Conservation (phyloP, 2,329 filamentous ascomycete species). For the Penicillium aurantiogriseum region DNA sequence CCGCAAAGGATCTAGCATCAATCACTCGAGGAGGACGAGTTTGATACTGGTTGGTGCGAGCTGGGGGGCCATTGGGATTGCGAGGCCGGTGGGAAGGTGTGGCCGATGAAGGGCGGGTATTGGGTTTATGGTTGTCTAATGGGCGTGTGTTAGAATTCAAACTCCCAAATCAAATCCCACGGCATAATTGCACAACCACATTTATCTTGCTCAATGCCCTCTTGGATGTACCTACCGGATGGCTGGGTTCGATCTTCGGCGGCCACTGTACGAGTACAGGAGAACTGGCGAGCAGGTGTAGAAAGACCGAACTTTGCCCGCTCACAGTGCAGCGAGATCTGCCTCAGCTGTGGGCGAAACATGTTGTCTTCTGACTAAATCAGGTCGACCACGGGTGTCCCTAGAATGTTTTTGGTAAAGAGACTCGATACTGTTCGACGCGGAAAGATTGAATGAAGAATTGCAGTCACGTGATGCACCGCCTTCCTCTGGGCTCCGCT, state of each 20-base stretch:
- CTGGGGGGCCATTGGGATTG: constrained; percentile 17
- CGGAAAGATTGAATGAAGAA: constrained; percentile 8
- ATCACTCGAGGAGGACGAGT: constrained; percentile 30
- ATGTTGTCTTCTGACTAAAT: constrained; percentile 19
- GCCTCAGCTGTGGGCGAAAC: constrained; percentile 30
- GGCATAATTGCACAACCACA: neutral
- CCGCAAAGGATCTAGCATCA: constrained; percentile 40
- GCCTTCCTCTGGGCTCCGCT: neutral
- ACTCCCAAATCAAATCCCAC: neutral
- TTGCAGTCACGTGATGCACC: constrained; percentile 17
- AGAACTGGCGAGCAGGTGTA: constrained; percentile 29
- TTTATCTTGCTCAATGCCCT: neutral
- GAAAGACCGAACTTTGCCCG: constrained; percentile 14
- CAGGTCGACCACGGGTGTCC: neutral
- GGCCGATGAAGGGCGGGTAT: constrained; percentile 6
- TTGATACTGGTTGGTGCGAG: constrained; percentile 17
- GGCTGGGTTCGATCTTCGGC: constrained; percentile 17
- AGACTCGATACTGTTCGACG: neutral
- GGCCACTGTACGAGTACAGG: constrained; percentile 19
- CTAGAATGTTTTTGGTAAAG: neutral
- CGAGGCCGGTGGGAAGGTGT: constrained; percentile 18
- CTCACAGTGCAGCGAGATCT: constrained; percentile 15
- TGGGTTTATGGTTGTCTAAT: constrained; percentile 9
- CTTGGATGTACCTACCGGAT: constrained; percentile 26
- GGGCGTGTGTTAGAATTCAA: neutral